Percentiles rank a stretch among this genome's conserved stretches.
Evolutionary conservation across 176 grass and related monocot species (phyloP).

Genomic region (Cenchrus purpureus): DNA sequence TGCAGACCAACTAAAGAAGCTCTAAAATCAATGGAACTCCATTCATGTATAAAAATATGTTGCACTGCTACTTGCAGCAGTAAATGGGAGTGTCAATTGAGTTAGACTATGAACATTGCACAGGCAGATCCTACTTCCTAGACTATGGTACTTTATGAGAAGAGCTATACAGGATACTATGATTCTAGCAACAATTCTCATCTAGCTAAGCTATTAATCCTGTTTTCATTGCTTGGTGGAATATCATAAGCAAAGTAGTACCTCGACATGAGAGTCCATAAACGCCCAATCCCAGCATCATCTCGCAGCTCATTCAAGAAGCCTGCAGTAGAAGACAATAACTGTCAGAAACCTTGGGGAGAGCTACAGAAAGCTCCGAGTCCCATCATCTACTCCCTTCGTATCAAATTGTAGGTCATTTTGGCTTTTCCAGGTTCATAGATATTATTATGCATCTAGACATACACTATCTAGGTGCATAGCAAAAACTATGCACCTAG

Average conservation of each 20-base stretch:
- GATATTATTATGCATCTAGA: too few species aligned
- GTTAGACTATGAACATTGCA: conserved; percentile 19
- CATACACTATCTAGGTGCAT: too few species aligned
- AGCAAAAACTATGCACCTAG: too few species aligned
- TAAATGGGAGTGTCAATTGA: conserved; percentile 12
- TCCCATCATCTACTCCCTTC: background rate
- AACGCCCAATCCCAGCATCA: conserved; percentile 85
- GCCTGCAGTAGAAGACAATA: conserved; percentile 50
- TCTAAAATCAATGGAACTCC: conserved; percentile 7
- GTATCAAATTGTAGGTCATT: too few species aligned
- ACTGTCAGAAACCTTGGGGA: conserved; percentile 37
- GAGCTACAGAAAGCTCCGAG: background rate
- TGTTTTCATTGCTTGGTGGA: conserved; percentile 27
- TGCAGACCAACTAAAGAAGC: conserved; percentile 32
- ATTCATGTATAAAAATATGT: conserved; percentile 14
- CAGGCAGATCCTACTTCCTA: conserved; percentile 7
- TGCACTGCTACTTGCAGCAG: background rate
- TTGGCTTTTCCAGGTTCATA: too few species aligned
- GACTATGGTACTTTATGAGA: conserved; percentile 13
- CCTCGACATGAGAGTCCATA: conserved; percentile 96
- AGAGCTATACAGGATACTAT: background rate
- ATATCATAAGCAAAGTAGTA: conserved; percentile 41
- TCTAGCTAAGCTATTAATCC: background rate
- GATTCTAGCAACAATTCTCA: background rate
- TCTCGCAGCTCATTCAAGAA: conserved; percentile 85